Base-by-base conservation (phyloP, 2,329 filamentous ascomycete species). In the Apiospora koreana region DNA sequence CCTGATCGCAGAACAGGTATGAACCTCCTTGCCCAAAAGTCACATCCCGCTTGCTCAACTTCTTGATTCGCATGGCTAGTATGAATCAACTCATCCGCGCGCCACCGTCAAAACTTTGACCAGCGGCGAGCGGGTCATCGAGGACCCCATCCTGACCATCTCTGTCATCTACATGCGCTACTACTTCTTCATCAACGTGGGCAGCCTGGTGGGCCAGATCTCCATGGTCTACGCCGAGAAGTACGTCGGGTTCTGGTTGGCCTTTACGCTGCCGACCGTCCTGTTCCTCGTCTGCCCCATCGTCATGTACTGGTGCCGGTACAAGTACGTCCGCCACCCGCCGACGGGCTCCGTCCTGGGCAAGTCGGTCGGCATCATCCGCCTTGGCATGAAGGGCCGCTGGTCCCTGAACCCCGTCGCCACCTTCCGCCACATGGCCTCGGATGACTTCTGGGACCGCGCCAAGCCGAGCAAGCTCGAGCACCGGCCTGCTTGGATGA, bases 171-270 rank as follows among this genome's bases (percentile, higher is more conserved):
- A 87, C 76, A 83, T 87, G 72, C 87, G 86, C 80, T 93, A 92
- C 78, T 93, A 93, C 80, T 82, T 92, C 68, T 87, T 91, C 77
- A 91, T 93, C 82, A 93, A 93, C 77, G 77, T 92, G 12, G 92
- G 92, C 45, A 87, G 89, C 45, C 82, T 91, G 65, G 75, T 84
- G 64, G 88, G 86, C 66, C 89, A 91, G 80, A 85, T 92, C 71
- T 84, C 82, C 76, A 93, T 92, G 88, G 89, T 89, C 46, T 94
- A 92, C 76, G 88, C 91, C 2, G 92, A 94, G 80, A 91, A 92
- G 78, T 93, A 92, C 72, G 86, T 93, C 65, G 92, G 92, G 7
- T 94, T 93, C 84, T 94, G 90, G 90, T 85, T 92, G 21, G 86
- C 92, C 0, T 94, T 86, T 82, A 79, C 92, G 66, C 85, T 94